phyloP scores from a whole-genome alignment of 2,329 filamentous ascomycete genomes.

The Zasmidium cellare region DNA sequence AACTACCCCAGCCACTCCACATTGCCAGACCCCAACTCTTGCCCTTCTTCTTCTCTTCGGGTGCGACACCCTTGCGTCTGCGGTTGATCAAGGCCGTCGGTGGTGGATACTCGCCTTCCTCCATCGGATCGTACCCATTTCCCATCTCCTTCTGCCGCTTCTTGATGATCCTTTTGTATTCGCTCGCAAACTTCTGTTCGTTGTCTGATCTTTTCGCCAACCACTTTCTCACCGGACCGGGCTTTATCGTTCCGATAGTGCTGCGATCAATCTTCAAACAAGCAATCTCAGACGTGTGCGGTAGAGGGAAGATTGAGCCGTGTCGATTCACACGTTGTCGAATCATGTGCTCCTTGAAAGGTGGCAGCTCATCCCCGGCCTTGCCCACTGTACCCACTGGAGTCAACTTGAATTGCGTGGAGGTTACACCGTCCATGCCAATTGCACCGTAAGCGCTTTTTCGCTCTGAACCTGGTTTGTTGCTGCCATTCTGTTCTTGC shows the following conservation, averaged over 20 bases:
- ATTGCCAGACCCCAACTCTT: slow-evolving; percentile 72
- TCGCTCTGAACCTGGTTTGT: slow-evolving; percentile 3
- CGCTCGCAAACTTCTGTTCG: slow-evolving; percentile 69
- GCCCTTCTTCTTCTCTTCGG: slow-evolving; percentile 33
- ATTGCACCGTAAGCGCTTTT: slow-evolving; percentile 16
- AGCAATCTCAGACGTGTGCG: slow-evolving; percentile 62
- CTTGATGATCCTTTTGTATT: slow-evolving; percentile 72
- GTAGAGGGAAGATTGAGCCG: slow-evolving; percentile 70
- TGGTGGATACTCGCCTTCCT: slow-evolving; percentile 72
- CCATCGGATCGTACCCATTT: slow-evolving; percentile 69
- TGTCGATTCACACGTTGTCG: slow-evolving; percentile 80
- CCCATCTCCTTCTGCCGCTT: slow-evolving; percentile 71
- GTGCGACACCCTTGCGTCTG: slow-evolving; percentile 44
- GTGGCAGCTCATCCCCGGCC: slow-evolving; percentile 79
- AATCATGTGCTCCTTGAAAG: slow-evolving; percentile 85
- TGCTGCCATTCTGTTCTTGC: slow-evolving; percentile 16
- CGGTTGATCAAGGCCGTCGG: slow-evolving; percentile 66
- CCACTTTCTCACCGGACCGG: slow-evolving; percentile 80
- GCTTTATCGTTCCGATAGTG: slow-evolving; percentile 77
- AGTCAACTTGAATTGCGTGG: slow-evolving; percentile 19
- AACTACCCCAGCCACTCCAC: slow-evolving; percentile 87
- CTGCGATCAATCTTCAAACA: slow-evolving; percentile 64
- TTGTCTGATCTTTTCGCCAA: slow-evolving; percentile 70
- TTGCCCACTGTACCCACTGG: slow-evolving; percentile 64
- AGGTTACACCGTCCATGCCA: slow-evolving; percentile 26